These are phyloP conservation scores for Alternaria sp. DNA, from an alignment of 2,329 filamentous ascomycete species.

Conservation along the genomic window DNA sequence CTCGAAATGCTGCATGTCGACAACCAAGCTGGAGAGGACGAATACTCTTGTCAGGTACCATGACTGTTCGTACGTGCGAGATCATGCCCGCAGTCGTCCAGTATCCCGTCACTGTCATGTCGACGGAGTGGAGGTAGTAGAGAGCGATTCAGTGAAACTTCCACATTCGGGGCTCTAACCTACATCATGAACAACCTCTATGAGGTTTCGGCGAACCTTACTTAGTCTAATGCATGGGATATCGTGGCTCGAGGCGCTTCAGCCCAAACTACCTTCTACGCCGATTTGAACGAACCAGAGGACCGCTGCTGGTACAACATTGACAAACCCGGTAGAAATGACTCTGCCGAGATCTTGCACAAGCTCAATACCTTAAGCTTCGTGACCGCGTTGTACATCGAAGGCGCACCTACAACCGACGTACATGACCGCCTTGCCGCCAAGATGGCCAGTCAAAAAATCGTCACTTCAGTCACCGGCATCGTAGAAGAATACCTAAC, in stretches of 20 bases:
- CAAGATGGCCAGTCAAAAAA: slow-evolving; percentile 22
- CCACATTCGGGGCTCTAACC: slow-evolving; percentile 31
- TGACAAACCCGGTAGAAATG: slow-evolving; percentile 25
- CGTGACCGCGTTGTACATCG: slow-evolving; percentile 28
- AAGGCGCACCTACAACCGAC: slow-evolving; percentile 20
- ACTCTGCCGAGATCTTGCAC: slow-evolving; percentile 33
- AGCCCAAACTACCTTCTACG: slow-evolving; percentile 31
- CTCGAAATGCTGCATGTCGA: slow-evolving; percentile 35
- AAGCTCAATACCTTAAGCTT: slow-evolving; percentile 36
- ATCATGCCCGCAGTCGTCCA: slow-evolving; percentile 31
- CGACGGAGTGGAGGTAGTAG: slow-evolving; percentile 25
- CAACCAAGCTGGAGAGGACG: slow-evolving; percentile 18
- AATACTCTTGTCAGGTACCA: slow-evolving; percentile 26
- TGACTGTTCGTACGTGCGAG: slow-evolving; percentile 27
- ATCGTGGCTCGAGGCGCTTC: slow-evolving; percentile 26
- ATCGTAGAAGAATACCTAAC: slow-evolving; percentile 43
- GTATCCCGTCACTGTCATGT: slow-evolving; percentile 38
- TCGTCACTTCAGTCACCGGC: slow-evolving; percentile 26
- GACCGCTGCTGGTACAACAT: slow-evolving; percentile 32
- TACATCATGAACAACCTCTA: slow-evolving; percentile 38
- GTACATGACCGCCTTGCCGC: slow-evolving; percentile 5
- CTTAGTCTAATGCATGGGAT: slow-evolving; percentile 28
- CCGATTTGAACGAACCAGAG: slow-evolving; percentile 17
- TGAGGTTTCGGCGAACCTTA: slow-evolving; percentile 26
- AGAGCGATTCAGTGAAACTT: slow-evolving; percentile 24